phyloP scores from a whole-genome alignment of 306 rosid genomes.

The Corylus avellana region DNA sequence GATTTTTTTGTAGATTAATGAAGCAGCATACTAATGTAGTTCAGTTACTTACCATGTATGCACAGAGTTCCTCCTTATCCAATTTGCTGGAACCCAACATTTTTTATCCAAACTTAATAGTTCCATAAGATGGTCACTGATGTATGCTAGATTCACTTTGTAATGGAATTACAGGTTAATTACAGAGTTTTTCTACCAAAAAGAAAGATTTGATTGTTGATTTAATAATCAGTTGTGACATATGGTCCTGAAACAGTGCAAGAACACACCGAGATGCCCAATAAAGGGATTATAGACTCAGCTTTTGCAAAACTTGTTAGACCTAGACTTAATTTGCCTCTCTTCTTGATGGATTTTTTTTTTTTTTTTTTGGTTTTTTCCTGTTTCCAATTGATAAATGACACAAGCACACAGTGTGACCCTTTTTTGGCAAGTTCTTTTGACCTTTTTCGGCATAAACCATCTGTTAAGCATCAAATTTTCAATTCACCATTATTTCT shows the following conservation, averaged over 20 bases:
- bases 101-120: conserved; percentile 22
- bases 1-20: conserved; percentile 97
- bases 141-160: not conserved
- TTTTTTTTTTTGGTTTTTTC: too few relatives aligned
- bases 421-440: not conserved
- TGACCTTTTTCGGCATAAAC: not conserved
- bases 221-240: not conserved
- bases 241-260: not conserved
- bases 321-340: not conserved
- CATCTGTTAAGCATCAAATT: not conserved
- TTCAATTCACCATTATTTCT: not conserved
- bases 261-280: too few relatives aligned
- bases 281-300: too few relatives aligned
- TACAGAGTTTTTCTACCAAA: not conserved
- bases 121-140: conserved; percentile 13
- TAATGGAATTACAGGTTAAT: not conserved
- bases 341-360: not conserved
- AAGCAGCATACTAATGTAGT: conserved; percentile 85
- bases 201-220: conserved; percentile 11
- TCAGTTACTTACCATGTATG: conserved; percentile 92
- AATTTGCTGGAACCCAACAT: conserved; percentile 25
- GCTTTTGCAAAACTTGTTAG: too few relatives aligned
- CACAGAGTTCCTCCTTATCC: conserved; percentile 30
- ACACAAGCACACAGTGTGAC: not conserved
- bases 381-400: not conserved